Evolutionary conservation across 805 yeast genomes (phyloP), one percentile per base, ranked within the genome.

Genomic region (Sugiyamaella mastotermitis): DNA sequence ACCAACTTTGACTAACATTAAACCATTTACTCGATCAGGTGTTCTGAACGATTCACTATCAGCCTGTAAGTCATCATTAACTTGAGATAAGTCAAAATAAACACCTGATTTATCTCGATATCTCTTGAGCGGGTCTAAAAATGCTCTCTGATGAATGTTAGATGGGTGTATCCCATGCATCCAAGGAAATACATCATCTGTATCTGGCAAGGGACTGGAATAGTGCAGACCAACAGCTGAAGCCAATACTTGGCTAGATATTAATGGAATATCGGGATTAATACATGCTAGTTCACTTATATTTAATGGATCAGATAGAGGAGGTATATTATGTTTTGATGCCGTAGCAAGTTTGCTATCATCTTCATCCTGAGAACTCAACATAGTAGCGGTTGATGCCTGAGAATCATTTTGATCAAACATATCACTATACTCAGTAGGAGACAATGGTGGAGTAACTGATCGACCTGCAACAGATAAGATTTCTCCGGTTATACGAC

Each of bases 161-260:
- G 68, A 65, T 10, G 66, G 67, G 45, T 80, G 76, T 31, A 83
- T 65, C 1, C 94, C 92, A 56, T 88, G 95, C 18, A 85, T 65
- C 96, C 96, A 87, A 0, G 97, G 97, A 51, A 87, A 88, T 70
- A 88, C 74, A 8, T 53, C 53, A 17, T 68, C 71, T 14, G 88
- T 80, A 3, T 72, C 73, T 0, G 96, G 95, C 28, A 80, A 53
- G 2, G 65, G 62, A 9, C 46, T 36, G 17, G 55, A 49, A 28
- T 54, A 51, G 23, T 50, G 52, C 15, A 42, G 27, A 35, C 51
- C 53, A 11, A 61, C 36, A 4, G 60, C 56, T 8, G 30, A 31
- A 3, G 46, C 43, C 25, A 49, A 31, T n/a, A 33, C 31, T 5
- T 26, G 19, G 26, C 48, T 42, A 2, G 47, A 31, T n/a, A 49